These are phyloP conservation scores for Haberlea rhodopensis DNA, from an alignment of 257 asterid genomes.

Conservation along the genomic window DNA sequence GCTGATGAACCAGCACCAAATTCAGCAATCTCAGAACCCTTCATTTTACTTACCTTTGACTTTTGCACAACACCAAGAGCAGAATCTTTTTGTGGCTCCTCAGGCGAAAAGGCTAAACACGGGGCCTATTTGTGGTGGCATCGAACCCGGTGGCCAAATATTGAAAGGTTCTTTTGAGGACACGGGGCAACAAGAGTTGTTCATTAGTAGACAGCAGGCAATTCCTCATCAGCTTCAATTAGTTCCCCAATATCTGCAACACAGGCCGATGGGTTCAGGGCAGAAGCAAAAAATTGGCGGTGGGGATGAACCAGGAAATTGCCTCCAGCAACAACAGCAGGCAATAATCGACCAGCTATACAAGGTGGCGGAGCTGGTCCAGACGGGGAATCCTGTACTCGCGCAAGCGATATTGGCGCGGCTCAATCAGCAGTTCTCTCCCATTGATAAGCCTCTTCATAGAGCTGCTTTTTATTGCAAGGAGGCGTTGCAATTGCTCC, in stretches of 20 bases:
- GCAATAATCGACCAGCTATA: conserved; percentile 70
- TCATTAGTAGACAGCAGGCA: conserved; percentile 38
- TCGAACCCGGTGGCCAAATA: conserved; percentile 45
- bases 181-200: conserved; percentile 49
- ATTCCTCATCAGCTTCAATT: conserved; percentile 55
- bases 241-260: conserved; percentile 57
- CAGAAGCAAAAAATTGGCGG: conserved; percentile 44
- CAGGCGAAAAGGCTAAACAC: conserved; percentile 63
- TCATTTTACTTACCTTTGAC: conserved; percentile 59
- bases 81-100: conserved; percentile 47
- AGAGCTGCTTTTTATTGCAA: conserved; percentile 92
- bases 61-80: conserved; percentile 59
- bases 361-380: conserved; percentile 84
- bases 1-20: conserved; percentile 64
- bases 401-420: conserved; percentile 99
- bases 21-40: conserved; percentile 52
- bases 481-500: conserved; percentile 76
- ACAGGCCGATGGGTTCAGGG: conserved; percentile 41
- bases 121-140: conserved; percentile 31
- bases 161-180: conserved; percentile 44
- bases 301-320: conserved; percentile 53
- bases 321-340: conserved; percentile 56
- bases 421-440: conserved; percentile 99
- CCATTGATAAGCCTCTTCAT: conserved; percentile 83
- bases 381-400: conserved; percentile 74